A percentile compares a stretch with the other conserved stretches of the same genome.
Evolutionary conservation across 768 basidiomycete genomes (phyloP).

Genomic region (Mycena metata): DNA sequence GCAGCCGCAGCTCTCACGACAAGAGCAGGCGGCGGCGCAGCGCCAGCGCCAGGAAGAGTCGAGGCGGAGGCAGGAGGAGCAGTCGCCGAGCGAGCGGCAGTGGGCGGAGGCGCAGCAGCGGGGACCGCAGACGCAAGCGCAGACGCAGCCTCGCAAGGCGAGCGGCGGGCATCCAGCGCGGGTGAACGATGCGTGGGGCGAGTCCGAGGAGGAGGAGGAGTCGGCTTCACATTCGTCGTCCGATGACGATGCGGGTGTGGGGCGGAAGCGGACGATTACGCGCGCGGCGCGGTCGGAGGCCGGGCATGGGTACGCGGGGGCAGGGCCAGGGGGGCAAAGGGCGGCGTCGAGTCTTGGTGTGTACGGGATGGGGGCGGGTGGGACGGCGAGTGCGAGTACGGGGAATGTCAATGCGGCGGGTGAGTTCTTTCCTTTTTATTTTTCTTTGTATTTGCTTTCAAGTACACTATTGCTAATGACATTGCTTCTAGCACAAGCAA

Average conservation of each 20-base stretch:
- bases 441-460: background rate
- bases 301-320: conserved; percentile 3
- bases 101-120: no score
- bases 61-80: background rate
- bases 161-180: no score
- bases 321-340: background rate
- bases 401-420: conserved; percentile 2
- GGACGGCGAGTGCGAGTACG: conserved; percentile 8
- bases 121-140: no score
- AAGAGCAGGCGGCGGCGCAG: no score
- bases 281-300: conserved; percentile 10
- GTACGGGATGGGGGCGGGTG: conserved; percentile 4
- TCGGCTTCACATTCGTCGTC: no score
- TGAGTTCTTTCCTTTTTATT: background rate
- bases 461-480: background rate
- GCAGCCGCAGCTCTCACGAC: background rate
- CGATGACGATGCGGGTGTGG: no score
- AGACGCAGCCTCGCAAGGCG: no score
- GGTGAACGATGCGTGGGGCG: no score
- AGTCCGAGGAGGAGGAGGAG: no score
- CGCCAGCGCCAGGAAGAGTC: background rate
- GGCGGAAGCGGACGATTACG: no score
- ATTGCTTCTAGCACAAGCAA: background rate
- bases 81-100: background rate
- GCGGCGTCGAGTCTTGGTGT: conserved; percentile 20